phyloP scores from a whole-genome alignment of 305 asterid species.

The Solanum aculeatissimum region DNA sequence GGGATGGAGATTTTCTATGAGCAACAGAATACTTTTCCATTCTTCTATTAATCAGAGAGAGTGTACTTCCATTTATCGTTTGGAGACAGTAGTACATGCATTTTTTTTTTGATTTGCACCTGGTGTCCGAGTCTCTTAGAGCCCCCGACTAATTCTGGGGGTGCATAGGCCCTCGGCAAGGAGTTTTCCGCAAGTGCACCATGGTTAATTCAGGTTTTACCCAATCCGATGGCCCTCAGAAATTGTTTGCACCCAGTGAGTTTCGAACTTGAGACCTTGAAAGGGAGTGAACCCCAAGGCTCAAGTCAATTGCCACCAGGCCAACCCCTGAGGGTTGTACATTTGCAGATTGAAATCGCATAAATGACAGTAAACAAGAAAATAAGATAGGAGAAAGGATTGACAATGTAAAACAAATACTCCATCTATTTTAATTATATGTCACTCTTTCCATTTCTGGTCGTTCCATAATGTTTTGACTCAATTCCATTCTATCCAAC shows the following conservation, averaged over 20 bases:
- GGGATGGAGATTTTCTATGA: not conserved
- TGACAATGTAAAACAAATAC: not conserved
- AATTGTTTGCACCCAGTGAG: too few relatives aligned
- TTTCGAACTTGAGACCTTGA: too few relatives aligned
- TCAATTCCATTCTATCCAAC: not conserved
- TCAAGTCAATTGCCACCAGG: too few relatives aligned
- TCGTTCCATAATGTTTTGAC: not conserved
- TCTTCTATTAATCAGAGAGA: not conserved
- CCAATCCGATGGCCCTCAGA: too few relatives aligned
- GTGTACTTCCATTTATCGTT: not conserved
- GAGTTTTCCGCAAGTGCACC: too few relatives aligned
- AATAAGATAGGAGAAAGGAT: not conserved
- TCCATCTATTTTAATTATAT: not conserved
- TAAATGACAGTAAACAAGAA: not conserved
- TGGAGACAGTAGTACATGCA: not conserved
- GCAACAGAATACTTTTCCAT: not conserved
- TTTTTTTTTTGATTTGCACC: too few relatives aligned
- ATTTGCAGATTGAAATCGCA: not conserved
- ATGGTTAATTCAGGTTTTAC: too few relatives aligned
- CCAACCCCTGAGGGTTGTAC: too few relatives aligned
- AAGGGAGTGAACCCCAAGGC: too few relatives aligned
- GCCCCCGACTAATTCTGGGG: too few relatives aligned
- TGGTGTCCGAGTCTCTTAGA: too few relatives aligned
- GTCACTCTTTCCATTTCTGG: not conserved
- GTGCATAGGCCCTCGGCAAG: too few relatives aligned